Conservation (phyloP, 345 rosid species). For the Turritis glabra region DNA sequence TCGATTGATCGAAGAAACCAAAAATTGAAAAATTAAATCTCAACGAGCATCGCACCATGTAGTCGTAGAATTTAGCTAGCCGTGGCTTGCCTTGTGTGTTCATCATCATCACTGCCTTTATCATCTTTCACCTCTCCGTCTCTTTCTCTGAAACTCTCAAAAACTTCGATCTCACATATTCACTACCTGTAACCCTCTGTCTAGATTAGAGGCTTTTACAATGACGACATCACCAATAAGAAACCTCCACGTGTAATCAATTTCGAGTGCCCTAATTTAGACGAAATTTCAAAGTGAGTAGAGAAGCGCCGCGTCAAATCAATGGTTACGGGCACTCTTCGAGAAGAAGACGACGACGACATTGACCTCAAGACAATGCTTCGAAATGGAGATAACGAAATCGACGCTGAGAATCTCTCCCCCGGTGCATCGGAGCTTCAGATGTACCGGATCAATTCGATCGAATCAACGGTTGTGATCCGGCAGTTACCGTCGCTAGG, state of each 20-base stretch:
- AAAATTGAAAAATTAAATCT: neutral
- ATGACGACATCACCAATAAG: neutral
- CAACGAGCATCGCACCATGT: constrained; percentile 44
- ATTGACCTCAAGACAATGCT: constrained; percentile 36
- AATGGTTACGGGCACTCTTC: neutral
- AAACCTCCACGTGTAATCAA: neutral
- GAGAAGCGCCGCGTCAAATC: constrained; percentile 15
- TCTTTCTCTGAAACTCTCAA: neutral
- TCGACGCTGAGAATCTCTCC: neutral
- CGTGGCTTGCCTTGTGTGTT: constrained; percentile 96
- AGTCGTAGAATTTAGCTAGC: constrained; percentile 81
- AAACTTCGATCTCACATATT: constrained; percentile 12
- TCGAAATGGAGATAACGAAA: constrained; percentile 8
- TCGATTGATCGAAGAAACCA: neutral
- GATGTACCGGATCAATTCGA: constrained; percentile 46
- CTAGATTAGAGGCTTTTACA: neutral
- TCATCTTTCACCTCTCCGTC: constrained; percentile 46
- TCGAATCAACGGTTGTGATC: constrained; percentile 53
- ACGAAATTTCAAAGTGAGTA: neutral
- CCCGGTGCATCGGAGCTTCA: constrained; percentile 21
- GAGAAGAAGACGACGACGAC: constrained; percentile 33
- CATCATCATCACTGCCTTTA: constrained; percentile 82
- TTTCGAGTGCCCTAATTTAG: constrained; percentile 11
- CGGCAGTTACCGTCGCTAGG: constrained; percentile 60
- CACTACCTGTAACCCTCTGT: neutral